Base-by-base conservation (phyloP, 2,329 filamentous ascomycete genomes). In the Fusarium sp. region DNA sequence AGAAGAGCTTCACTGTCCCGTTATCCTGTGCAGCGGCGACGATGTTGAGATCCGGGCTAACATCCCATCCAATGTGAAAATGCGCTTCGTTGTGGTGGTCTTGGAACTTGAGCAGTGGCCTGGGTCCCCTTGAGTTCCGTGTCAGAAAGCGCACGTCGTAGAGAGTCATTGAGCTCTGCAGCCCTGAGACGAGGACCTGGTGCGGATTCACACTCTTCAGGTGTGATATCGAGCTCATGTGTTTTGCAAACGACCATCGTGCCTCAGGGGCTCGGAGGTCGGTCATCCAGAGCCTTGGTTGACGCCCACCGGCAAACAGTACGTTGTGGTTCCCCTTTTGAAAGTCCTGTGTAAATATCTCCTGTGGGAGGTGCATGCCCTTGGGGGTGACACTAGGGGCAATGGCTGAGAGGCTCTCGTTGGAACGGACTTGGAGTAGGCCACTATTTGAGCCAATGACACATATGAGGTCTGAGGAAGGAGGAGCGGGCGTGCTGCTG, bases 11-110 rank as follows among this genome's bases (percentile, higher is more conserved):
- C 0, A 90, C 81, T 0, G 79, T 84, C 12, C 85, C 85, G 57
- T 88, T 83, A 43, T 88, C 86, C 56, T 89, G 87, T 0, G 87
- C 88, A 0, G 89, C 87, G 0, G 89, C 90, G 6, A 89, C 85
- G 27, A 89, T 73, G 14, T 87, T 87, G 9, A 85, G 78, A n/a
- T 83, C 82, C 0, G 79, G 57, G 66, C 86, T 84, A 6, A 87
- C 84, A 62, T 89, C 89, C 73, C 90, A 85, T 1, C 89, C 90
- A 11, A 87, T 83, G 20, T 85, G 79, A 47, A 86, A 79, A 50
- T 86, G 84, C 0, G 86, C 85, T 0, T 79, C 77, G 76, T 91
- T 92, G 33, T 78, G 76, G 79, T 90, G 90, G 4, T 79, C 83
- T 0, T 84, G 81, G 67, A 91, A 91, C 0, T 63, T 63, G 10